A percentile compares a stretch with the other conserved stretches of the same genome.
Conservation (phyloP, 129 eudicot species). For the Flaveria linearis region DNA sequence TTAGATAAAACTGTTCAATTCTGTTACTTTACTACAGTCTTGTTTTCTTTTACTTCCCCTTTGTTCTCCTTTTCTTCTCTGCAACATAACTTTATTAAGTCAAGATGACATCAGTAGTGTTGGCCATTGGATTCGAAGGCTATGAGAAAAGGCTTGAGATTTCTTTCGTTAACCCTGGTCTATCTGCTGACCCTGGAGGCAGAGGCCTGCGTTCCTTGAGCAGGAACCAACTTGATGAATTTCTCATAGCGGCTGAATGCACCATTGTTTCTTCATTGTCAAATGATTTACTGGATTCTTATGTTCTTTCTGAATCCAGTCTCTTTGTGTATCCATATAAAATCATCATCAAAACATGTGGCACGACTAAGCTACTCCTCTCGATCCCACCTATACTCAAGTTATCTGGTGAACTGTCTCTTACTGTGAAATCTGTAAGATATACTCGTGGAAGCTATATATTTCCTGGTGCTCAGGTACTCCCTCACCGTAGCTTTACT, state of each 20-base stretch:
- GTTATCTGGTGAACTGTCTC: conserved; percentile 47
- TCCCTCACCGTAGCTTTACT: conserved; percentile 75
- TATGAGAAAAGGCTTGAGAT: conserved; percentile 86
- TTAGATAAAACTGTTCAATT: conserved; percentile 19
- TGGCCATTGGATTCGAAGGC: conserved; percentile 86
- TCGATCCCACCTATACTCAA: conserved; percentile 81
- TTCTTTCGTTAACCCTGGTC: conserved; percentile 48
- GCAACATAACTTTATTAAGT: conserved; percentile 17
- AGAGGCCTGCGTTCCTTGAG: conserved; percentile 60
- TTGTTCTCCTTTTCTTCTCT: conserved; percentile 17
- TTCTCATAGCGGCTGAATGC: conserved; percentile 78
- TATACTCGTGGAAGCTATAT: conserved; percentile 85
- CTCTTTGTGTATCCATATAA: conserved; percentile 73
- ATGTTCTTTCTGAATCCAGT: conserved; percentile 86
- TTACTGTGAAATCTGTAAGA: conserved; percentile 59
- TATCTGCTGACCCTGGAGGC: conserved; percentile 46
- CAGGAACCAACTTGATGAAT: conserved; percentile 63
- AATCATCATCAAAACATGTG: conserved; percentile 86
- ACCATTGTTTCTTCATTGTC: conserved; percentile 67
- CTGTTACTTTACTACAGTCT: conserved; percentile 20
- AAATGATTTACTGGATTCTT: conserved; percentile 65
- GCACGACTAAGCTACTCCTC: conserved; percentile 83
- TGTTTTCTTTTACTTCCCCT: conserved; percentile 10
- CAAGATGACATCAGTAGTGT: conserved; percentile 60
- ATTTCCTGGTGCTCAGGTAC: conserved; percentile 80